A percentile compares a stretch with the other conserved stretches of the same genome.
These are phyloP conservation scores for Pythium oligandrum DNA, from an alignment of 352 stramenopile genomes.

Conservation along the genomic window DNA sequence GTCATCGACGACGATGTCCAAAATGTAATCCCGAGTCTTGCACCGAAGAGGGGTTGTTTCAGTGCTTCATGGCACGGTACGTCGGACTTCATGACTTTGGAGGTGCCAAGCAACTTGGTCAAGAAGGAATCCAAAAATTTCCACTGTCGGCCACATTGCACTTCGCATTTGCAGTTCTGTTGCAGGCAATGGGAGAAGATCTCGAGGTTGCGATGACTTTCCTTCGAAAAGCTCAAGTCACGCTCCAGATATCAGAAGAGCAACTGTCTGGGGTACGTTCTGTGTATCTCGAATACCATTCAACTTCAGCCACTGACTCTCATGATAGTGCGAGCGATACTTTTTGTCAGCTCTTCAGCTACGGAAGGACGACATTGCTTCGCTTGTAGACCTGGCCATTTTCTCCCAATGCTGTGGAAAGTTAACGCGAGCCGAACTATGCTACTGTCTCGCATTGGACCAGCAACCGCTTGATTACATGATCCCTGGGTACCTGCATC, in stretches of 20 bases:
- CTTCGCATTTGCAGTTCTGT: conserved; percentile 20
- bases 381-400: conserved; percentile 50
- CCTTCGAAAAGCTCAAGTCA: conserved; percentile 9
- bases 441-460: conserved; percentile 43
- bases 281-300: too few species aligned
- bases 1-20: conserved; percentile 8
- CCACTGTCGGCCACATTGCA: conserved; percentile 14
- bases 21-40: conserved; percentile 9
- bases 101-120: conserved; percentile 16
- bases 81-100: conserved; percentile 20
- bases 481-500: conserved; percentile 55
- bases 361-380: conserved; percentile 37
- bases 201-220: conserved; percentile 22
- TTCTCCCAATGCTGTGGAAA: conserved; percentile 44
- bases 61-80: conserved; percentile 24
- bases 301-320: too few species aligned
- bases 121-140: conserved; percentile 13
- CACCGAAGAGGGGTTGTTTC: conserved; percentile 16
- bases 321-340: conserved; percentile 40
- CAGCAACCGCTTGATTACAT: conserved; percentile 37
- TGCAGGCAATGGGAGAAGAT: conserved; percentile 20
- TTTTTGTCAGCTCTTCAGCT: conserved; percentile 51
- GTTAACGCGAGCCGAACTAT: conserved; percentile 36
- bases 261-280: too few species aligned
- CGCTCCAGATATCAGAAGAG: conserved; percentile 1